Conservation (phyloP, 31 red algal genomes). For the Odonthalia washingtoniensis region DNA sequence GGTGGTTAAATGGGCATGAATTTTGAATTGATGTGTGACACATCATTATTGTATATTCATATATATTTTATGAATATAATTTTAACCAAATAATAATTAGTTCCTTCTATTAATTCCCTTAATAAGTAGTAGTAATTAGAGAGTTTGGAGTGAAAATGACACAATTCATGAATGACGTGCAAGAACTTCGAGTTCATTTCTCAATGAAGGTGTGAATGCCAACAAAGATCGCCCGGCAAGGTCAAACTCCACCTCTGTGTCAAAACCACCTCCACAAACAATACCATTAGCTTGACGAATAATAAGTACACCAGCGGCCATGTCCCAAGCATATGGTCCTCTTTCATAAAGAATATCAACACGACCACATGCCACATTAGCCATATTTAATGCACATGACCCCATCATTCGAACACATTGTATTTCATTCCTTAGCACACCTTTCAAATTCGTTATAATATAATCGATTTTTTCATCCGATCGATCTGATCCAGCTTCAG, state of each 20-base stretch:
- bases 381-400: slow-evolving; percentile 74
- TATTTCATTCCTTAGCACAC: slow-evolving; percentile 40
- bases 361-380: slow-evolving; percentile 73
- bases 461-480: slow-evolving; percentile 32
- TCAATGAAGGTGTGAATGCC: slow-evolving; percentile 37
- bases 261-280: slow-evolving; percentile 29
- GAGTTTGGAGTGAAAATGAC: too few species aligned
- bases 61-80: too few species aligned
- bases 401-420: slow-evolving; percentile 80
- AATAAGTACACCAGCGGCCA: slow-evolving; percentile 82
- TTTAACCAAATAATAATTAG: too few species aligned
- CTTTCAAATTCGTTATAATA: slow-evolving; percentile 42
- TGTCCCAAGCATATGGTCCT: slow-evolving; percentile 86
- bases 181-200: not conserved
- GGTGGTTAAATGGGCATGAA: too few species aligned
- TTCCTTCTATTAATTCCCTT: too few species aligned
- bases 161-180: too few species aligned
- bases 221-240: slow-evolving; percentile 42
- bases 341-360: slow-evolving; percentile 71
- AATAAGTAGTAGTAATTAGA: too few species aligned
- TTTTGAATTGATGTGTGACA: too few species aligned
- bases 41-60: too few species aligned
- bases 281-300: slow-evolving; percentile 79
- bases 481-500: slow-evolving; percentile 83
- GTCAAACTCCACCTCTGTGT: slow-evolving; percentile 16